Evolutionary conservation across 371 early-diverging fungal species (phyloP).

Genomic region (Cokeromyces recurvatus): DNA sequence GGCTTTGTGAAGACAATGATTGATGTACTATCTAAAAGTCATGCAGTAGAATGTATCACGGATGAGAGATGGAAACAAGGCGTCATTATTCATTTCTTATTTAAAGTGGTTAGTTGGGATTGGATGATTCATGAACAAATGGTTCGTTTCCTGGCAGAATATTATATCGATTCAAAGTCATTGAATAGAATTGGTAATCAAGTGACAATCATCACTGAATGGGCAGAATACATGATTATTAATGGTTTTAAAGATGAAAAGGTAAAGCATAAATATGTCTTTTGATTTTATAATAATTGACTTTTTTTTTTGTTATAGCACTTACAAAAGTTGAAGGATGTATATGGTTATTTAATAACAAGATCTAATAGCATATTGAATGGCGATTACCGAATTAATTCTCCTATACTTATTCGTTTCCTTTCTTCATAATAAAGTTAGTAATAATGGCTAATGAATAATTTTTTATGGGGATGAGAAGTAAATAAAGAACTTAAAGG

Average conservation of each 20-base stretch:
- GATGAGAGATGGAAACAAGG: constrained; percentile 36
- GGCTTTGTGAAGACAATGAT: constrained; percentile 49
- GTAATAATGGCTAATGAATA: no score
- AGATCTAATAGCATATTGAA: constrained; percentile 23
- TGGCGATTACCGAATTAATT: constrained; percentile 31
- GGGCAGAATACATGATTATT: constrained; percentile 21
- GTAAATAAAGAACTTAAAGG: no score
- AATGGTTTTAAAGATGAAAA: constrained; percentile 28
- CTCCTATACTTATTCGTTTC: constrained; percentile 20
- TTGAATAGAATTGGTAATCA: constrained; percentile 24
- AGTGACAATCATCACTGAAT: constrained; percentile 28
- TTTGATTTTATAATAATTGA: background rate
- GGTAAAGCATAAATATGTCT: no score
- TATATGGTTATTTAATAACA: constrained; percentile 21
- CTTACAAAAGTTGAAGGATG: constrained; percentile 12
- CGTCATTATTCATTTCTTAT: constrained; percentile 42
- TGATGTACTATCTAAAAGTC: constrained; percentile 28
- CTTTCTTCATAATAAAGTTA: background rate
- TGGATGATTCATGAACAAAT: constrained; percentile 37
- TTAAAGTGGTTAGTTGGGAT: constrained; percentile 41
- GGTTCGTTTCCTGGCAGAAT: constrained; percentile 35
- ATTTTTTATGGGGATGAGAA: no score
- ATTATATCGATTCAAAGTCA: constrained; percentile 25
- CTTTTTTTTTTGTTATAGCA: constrained; percentile 6
- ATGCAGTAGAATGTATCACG: constrained; percentile 35